Percentiles rank a stretch among this genome's conserved stretches.
phyloP scores from a whole-genome alignment of 1,139 yeast genomes.

The Hansenula anomala region DNA sequence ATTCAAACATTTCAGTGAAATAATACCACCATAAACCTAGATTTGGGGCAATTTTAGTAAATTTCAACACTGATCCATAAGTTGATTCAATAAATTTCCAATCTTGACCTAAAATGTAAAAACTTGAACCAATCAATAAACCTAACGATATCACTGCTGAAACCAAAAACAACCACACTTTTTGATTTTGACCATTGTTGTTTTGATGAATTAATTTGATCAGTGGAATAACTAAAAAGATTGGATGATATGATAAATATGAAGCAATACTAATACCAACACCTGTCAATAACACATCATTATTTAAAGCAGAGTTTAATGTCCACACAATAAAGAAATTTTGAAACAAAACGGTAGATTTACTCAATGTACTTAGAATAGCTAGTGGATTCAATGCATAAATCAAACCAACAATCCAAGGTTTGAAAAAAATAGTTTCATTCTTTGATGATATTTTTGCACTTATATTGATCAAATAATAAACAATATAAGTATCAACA shows the following conservation, averaged over 20 bases:
- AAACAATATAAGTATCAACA: constrained; percentile 36
- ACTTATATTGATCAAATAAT: constrained; percentile 28
- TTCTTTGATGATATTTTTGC: constrained; percentile 18
- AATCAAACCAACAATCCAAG: constrained; percentile 49
- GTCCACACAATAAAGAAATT: constrained; percentile 52
- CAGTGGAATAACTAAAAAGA: constrained; percentile 55
- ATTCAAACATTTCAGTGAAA: constrained; percentile 91
- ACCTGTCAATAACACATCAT: constrained; percentile 36
- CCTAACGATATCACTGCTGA: constrained; percentile 21
- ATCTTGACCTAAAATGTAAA: constrained; percentile 33
- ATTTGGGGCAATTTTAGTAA: constrained; percentile 64
- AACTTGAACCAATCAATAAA: constrained; percentile 37
- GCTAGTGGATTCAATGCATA: constrained; percentile 80
- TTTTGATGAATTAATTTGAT: constrained; percentile 26
- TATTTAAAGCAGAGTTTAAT: constrained; percentile 38
- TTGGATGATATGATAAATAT: constrained; percentile 59
- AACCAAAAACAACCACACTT: constrained; percentile 12
- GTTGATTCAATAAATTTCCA: constrained; percentile 56
- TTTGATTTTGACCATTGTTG: constrained; percentile 2
- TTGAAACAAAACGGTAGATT: constrained; percentile 60
- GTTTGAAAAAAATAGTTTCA: constrained; percentile 27
- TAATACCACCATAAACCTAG: constrained; percentile 98
- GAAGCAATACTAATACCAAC: constrained; percentile 57
- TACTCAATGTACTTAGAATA: constrained; percentile 61
- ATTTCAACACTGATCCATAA: constrained; percentile 55